Percentiles rank a stretch among this genome's conserved stretches.
These are phyloP conservation scores for Macrolepiota albuminosa DNA, from an alignment of 768 basidiomycete genomes.

Conservation along the genomic window DNA sequence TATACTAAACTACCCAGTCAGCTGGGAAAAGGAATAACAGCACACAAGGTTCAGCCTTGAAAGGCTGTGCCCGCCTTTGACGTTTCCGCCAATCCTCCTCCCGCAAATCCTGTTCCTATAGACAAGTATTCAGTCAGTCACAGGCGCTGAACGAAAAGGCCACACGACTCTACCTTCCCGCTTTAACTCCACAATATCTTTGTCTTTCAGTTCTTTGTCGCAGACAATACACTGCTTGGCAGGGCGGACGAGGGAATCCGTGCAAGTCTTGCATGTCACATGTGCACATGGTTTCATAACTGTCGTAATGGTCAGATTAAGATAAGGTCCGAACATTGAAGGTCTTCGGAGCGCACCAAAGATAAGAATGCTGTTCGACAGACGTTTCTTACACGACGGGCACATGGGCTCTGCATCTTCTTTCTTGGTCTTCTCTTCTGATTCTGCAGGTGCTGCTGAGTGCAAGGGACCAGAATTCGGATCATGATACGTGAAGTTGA, in stretches of 20 bases:
- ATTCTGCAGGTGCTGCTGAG: conserved; percentile 31
- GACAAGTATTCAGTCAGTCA: not conserved
- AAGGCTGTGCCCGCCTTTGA: conserved; percentile 77
- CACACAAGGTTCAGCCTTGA: conserved; percentile 51
- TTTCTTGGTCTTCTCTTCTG: conserved; percentile 33
- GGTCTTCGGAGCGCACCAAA: conserved; percentile 46
- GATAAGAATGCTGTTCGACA: conserved; percentile 74
- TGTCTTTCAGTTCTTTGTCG: conserved; percentile 57
- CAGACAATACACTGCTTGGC: conserved; percentile 85
- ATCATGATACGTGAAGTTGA: conserved; percentile 67
- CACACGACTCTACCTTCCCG: conserved; percentile 74
- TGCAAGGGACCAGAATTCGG: conserved; percentile 30
- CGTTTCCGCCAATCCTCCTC: conserved; percentile 92
- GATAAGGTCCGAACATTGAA: not conserved
- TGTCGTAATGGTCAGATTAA: conserved; percentile 21
- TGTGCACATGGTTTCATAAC: conserved; percentile 88
- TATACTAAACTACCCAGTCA: too few species aligned
- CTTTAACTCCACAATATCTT: conserved; percentile 78
- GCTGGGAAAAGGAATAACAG: too few species aligned
- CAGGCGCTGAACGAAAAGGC: not conserved
- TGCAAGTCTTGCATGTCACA: conserved; percentile 88
- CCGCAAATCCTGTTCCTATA: conserved; percentile 87
- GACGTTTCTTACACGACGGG: conserved; percentile 79
- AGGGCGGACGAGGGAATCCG: conserved; percentile 78
- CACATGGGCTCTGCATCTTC: conserved; percentile 71